Evolutionary conservation across 2,329 filamentous ascomycete genomes (phyloP).

Genomic region (Didymella segeticola): DNA sequence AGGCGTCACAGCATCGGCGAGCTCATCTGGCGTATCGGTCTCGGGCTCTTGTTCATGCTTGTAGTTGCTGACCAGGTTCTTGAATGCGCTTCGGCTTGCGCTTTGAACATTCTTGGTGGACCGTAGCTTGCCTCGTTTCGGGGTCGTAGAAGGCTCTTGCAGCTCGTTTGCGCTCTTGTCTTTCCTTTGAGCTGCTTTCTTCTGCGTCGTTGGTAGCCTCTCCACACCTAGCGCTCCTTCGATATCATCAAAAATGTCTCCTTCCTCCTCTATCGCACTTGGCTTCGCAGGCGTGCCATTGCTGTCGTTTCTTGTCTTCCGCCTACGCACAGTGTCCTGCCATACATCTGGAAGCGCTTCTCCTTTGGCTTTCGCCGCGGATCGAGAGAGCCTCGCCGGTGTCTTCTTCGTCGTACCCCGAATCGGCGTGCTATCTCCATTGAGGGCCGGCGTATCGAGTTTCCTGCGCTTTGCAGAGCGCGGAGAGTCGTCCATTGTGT

Average conservation of each 20-base stretch:
- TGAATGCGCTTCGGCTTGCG: constrained; percentile 22
- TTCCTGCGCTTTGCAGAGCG: constrained; percentile 48
- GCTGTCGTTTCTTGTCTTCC: constrained; percentile 15
- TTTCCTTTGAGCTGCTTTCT: constrained; percentile 14
- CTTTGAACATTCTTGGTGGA: constrained; percentile 24
- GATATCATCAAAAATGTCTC: constrained; percentile 54
- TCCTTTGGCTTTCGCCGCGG: constrained; percentile 23
- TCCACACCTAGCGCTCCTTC: constrained; percentile 49
- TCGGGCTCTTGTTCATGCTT: constrained; percentile 16
- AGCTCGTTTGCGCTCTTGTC: constrained; percentile 19
- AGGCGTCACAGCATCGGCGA: constrained; percentile 22
- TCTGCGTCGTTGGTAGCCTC: constrained; percentile 12
- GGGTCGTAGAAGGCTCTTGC: constrained; percentile 19
- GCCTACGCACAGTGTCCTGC: constrained; percentile 16
- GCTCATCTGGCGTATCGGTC: constrained; percentile 27
- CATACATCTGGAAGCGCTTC: constrained; percentile 9
- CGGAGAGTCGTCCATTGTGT: constrained; percentile 43
- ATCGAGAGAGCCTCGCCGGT: constrained; percentile 29
- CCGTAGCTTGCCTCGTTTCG: constrained; percentile 28
- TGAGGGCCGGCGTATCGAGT: constrained; percentile 38
- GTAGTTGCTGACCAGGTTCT: constrained; percentile 18
- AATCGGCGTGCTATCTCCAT: constrained; percentile 28
- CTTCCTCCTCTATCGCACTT: constrained; percentile 21
- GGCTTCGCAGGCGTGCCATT: constrained; percentile 20
- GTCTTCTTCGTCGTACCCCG: constrained; percentile 29